Conservation (phyloP, 495 filamentous ascomycete species). For the Aspergillus taichungensis region DNA sequence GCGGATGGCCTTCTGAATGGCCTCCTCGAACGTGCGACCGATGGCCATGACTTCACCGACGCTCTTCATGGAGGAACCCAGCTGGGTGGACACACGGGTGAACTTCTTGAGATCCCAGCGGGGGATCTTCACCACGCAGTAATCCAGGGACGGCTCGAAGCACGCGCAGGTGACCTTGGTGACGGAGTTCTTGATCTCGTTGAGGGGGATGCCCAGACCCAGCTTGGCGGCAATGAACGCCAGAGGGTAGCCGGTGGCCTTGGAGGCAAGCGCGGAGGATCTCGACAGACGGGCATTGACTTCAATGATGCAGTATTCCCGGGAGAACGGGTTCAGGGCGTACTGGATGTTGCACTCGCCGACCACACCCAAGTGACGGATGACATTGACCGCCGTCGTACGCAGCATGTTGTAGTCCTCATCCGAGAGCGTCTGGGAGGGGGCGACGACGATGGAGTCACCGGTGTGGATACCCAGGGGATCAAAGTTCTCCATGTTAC, state of each 20-base stretch:
- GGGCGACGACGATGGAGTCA: slow-evolving; percentile 96
- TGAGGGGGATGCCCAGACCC: slow-evolving; percentile 87
- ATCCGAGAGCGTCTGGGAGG: slow-evolving; percentile 92
- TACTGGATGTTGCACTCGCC: slow-evolving; percentile 99
- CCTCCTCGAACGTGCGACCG: slow-evolving; percentile 93
- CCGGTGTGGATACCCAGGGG: slow-evolving; percentile 96
- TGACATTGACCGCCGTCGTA: slow-evolving; percentile 97
- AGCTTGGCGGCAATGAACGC: slow-evolving; percentile 96
- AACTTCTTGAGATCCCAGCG: slow-evolving; percentile 99
- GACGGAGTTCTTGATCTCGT: slow-evolving; percentile 93
- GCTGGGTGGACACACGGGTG: slow-evolving; percentile 85
- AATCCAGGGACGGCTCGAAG: slow-evolving; percentile 98
- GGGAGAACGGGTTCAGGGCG: slow-evolving; percentile 90
- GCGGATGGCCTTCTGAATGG: slow-evolving; percentile 95
- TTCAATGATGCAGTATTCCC: slow-evolving; percentile 98
- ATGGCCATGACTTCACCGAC: slow-evolving; percentile 99
- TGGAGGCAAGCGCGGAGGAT: slow-evolving; percentile 92
- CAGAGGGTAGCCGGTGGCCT: slow-evolving; percentile 94
- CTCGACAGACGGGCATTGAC: slow-evolving; percentile 97
- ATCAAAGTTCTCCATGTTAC: slow-evolving; percentile 99
- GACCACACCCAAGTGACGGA: slow-evolving; percentile 91
- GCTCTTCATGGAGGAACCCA: slow-evolving; percentile 99
- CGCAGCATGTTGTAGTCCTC: slow-evolving; percentile 99
- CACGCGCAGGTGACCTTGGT: slow-evolving; percentile 95
- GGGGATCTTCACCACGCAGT: slow-evolving; percentile 98